A percentile compares a stretch with the other conserved stretches of the same genome.
phyloP scores from a whole-genome alignment of 2,329 filamentous ascomycete genomes.

The Bipolaris cookei region DNA sequence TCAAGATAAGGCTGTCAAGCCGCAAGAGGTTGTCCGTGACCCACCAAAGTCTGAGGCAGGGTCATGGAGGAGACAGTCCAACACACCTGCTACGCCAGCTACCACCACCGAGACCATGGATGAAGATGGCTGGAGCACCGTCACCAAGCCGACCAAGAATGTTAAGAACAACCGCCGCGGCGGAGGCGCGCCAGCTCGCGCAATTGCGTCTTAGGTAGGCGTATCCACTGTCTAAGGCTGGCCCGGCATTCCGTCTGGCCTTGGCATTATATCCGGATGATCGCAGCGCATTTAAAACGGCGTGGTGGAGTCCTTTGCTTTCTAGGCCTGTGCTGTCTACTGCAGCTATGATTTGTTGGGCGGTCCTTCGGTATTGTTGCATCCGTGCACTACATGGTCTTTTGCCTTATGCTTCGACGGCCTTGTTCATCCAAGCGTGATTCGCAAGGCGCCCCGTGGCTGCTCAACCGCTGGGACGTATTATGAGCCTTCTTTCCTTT shows the following conservation, averaged over 20 bases:
- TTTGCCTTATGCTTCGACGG: constrained; percentile 19
- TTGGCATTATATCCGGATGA: constrained; percentile 30
- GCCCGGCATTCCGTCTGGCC: constrained; percentile 15
- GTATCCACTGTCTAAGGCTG: constrained; percentile 14
- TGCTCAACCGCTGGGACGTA: constrained; percentile 22
- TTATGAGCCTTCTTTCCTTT: constrained; percentile 19
- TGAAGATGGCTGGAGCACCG: constrained; percentile 62
- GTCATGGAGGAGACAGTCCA: constrained; percentile 50
- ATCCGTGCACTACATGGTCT: constrained; percentile 21
- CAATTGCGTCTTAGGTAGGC: constrained; percentile 54
- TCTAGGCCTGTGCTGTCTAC: constrained; percentile 30
- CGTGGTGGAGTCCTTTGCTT: constrained; percentile 33
- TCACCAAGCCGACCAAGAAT: constrained; percentile 55
- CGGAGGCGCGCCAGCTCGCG: constrained; percentile 49
- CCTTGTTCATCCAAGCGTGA: constrained; percentile 19
- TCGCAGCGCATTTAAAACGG: constrained; percentile 36
- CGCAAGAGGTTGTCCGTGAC: constrained; percentile 61
- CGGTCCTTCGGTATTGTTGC: constrained; percentile 26
- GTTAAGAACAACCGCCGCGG: constrained; percentile 47
- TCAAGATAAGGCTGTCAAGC: constrained; percentile 61
- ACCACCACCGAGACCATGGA: constrained; percentile 56
- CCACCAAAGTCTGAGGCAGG: constrained; percentile 49
- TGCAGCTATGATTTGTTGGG: constrained; percentile 34
- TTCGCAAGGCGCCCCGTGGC: constrained; percentile 26
- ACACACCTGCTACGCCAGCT: constrained; percentile 40